Conservation (phyloP, 306 rosid genomes). For the Trifolium fragiferum region DNA sequence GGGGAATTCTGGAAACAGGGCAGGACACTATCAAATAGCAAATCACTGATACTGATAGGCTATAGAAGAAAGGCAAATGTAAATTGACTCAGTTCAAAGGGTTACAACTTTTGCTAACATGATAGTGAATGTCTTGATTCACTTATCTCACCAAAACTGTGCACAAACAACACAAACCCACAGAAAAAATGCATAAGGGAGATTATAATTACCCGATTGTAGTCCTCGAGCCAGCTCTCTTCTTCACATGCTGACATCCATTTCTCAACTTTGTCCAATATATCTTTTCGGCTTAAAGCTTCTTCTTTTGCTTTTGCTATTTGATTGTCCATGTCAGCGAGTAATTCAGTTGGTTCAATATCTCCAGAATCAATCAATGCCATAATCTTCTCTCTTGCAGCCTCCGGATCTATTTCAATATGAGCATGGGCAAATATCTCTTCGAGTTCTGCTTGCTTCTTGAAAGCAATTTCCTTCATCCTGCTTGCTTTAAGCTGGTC, state of each 20-base stretch:
- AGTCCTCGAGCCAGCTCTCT: slow-evolving; percentile 99
- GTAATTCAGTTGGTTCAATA: slow-evolving; percentile 82
- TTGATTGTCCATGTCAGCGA: slow-evolving; percentile 96
- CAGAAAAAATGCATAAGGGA: slow-evolving; percentile 8
- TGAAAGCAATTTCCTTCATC: slow-evolving; percentile 99
- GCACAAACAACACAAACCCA: slow-evolving; percentile 24
- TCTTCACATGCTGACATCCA: slow-evolving; percentile 99
- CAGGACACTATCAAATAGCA: slow-evolving; percentile 4
- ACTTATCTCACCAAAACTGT: slow-evolving; percentile 13
- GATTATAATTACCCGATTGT: slow-evolving; percentile 73
- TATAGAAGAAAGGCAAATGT: slow-evolving; percentile 22
- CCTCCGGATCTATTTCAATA: slow-evolving; percentile 85
- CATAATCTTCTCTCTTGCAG: slow-evolving; percentile 89
- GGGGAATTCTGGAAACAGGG: slow-evolving; percentile 15
- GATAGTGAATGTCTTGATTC: slow-evolving; percentile 9
- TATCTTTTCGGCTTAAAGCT: slow-evolving; percentile 94
- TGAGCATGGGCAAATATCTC: slow-evolving; percentile 87
- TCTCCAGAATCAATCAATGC: slow-evolving; percentile 82
- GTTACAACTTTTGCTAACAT: slow-evolving; percentile 10
- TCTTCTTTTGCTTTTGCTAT: slow-evolving; percentile 91
- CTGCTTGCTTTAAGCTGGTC: slow-evolving; percentile 95
- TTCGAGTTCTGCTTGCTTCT: slow-evolving; percentile 92
- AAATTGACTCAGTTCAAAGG: slow-evolving; percentile 11
- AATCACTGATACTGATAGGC: background rate
- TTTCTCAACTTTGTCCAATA: slow-evolving; percentile 97